Percentiles rank a stretch among this genome's conserved stretches.
phyloP scores from a whole-genome alignment of 2,329 filamentous ascomycete species.

The Parafenestella ontariensis region DNA sequence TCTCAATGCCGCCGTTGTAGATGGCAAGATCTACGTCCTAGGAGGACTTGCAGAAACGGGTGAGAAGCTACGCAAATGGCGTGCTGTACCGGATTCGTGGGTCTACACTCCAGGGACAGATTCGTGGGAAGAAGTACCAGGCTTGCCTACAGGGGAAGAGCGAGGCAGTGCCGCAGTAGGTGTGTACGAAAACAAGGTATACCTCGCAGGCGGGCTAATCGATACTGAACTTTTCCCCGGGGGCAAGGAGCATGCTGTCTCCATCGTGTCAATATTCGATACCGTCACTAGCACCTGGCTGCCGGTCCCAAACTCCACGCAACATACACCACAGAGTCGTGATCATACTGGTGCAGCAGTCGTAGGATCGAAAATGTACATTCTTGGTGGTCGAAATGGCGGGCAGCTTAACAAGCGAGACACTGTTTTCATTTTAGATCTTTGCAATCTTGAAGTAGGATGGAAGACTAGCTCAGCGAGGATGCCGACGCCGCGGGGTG shows the following conservation, averaged over 20 bases:
- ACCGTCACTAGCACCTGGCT: constrained; percentile 16
- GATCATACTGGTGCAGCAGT: constrained; percentile 37
- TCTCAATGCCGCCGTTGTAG: constrained; percentile 26
- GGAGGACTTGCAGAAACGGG: constrained; percentile 25
- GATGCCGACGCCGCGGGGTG: constrained; percentile 37
- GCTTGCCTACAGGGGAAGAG: constrained; percentile 8
- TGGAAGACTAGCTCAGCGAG: constrained; percentile 21
- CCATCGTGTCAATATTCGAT: constrained; percentile 27
- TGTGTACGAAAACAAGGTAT: constrained; percentile 21
- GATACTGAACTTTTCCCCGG: constrained; percentile 11
- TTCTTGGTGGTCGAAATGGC: constrained; percentile 30
- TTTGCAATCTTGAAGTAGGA: constrained; percentile 23
- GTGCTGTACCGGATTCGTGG: constrained; percentile 14
- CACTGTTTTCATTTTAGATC: constrained; percentile 32
- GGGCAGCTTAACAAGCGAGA: constrained; percentile 22
- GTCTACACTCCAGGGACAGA: constrained; percentile 22
- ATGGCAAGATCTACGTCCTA: constrained; percentile 33
- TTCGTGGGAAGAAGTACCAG: constrained; percentile 12
- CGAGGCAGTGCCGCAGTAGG: constrained; percentile 32
- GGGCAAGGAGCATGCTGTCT: constrained; percentile 11
- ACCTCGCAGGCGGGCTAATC: constrained; percentile 31
- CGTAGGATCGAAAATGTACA: constrained; percentile 29
- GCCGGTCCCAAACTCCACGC: constrained; percentile 9
- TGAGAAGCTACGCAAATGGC: constrained; percentile 14
- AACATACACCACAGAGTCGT: constrained; percentile 24